Evolutionary conservation across 148 eudicot genomes (phyloP), one percentile per base, ranked within the genome.

Genomic region (Polygonum maritimum): DNA sequence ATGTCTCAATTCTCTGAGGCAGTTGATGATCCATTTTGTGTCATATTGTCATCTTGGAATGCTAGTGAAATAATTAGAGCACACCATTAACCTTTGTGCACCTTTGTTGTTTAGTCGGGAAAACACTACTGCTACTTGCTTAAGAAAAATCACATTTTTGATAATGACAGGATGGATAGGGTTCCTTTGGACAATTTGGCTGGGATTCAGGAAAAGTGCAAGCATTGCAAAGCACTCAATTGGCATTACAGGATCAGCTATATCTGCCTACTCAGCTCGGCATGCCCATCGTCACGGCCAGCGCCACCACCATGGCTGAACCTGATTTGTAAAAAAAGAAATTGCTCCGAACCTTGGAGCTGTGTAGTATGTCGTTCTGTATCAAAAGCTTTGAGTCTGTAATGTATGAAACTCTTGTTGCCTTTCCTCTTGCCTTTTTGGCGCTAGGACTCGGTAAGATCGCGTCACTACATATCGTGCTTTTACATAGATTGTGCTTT

Each of bases 141-240:
- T 5, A 16, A 14, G 6, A 67, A 67, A 67, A 67, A 8, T 1
- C 35, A 65, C 38, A 36, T 14, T 65, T 65, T 36, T 36, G 71
- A 67, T 45, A 67, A 35, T 55, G 35, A 33, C 84, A 93, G 98
- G 96, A 70, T 93, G 98, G 96, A 81, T 90, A 45, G 98, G 93
- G 44, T 90, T 93, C 92, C 82, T 90, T 73, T 93, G 84, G 80
- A 81, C 74, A 19, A 76, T 90, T 18, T 93, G 93, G 93, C 75
- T 87, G 62, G 85, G 80, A 21, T 54, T 82, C 48, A 86, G 75
- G 77, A 90, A 87, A 79, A 83, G 90, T 67, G 81, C 77, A 57
- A 73, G 80, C 14, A 39, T 93, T 54, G 93, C 90, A 12, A 89
- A 85, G 79, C 87, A 82, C 76, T 87, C 92, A 0, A 58, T 88